Conservation (phyloP, 1,139 yeast species). For the Hanseniaspora sp. region DNA sequence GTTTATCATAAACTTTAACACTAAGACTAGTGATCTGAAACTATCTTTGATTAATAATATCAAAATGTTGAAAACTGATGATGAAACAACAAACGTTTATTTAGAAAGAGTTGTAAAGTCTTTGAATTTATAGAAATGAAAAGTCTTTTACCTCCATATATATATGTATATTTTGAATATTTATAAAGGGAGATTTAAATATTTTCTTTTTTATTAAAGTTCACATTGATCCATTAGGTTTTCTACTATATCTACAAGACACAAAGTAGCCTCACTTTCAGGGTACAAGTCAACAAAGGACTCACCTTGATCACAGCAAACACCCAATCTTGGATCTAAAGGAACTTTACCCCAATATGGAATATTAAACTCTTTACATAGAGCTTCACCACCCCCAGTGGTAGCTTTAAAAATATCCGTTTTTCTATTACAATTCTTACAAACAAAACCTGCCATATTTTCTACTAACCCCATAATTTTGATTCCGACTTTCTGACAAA, state of each 20-base stretch:
- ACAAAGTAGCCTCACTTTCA: slow-evolving; percentile 86
- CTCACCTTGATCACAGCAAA: slow-evolving; percentile 78
- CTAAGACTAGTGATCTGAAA: neutral
- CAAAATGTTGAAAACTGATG: slow-evolving; percentile 28
- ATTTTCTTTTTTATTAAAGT: neutral
- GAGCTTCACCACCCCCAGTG: slow-evolving; percentile 85
- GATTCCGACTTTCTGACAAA: slow-evolving; percentile 83
- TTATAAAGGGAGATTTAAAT: no score
- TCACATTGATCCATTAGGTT: slow-evolving; percentile 27
- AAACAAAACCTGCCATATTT: slow-evolving; percentile 96
- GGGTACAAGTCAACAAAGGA: slow-evolving; percentile 74
- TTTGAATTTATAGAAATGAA: neutral
- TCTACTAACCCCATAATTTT: slow-evolving; percentile 82
- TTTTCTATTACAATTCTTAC: slow-evolving; percentile 86
- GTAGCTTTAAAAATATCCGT: slow-evolving; percentile 87
- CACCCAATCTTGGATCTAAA: slow-evolving; percentile 87
- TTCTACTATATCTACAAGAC: slow-evolving; percentile 76
- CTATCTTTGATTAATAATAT: neutral
- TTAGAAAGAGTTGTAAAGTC: slow-evolving; percentile 3
- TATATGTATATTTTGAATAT: neutral
- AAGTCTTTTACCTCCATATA: no score
- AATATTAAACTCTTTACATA: slow-evolving; percentile 67
- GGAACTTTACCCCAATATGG: slow-evolving; percentile 88
- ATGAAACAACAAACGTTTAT: slow-evolving; percentile 30
- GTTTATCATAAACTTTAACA: neutral